Percentiles rank a stretch among this genome's conserved stretches.
phyloP scores from a whole-genome alignment of 2,329 filamentous ascomycete species.

The Phoma sp. region DNA sequence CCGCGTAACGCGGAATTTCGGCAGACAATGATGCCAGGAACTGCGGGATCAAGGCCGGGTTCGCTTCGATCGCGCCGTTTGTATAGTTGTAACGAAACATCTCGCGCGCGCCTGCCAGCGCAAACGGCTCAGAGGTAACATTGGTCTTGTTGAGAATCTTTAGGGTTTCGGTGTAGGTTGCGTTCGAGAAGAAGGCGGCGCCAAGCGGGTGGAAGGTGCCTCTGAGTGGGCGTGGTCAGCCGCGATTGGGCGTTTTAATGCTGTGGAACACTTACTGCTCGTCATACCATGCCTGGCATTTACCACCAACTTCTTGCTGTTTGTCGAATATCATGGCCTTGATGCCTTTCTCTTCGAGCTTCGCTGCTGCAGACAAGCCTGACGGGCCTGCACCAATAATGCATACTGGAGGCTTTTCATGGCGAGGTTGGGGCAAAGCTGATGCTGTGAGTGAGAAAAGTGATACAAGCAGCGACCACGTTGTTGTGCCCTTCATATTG shows the following conservation, averaged over 20 bases:
- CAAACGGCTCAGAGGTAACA: constrained; percentile 42
- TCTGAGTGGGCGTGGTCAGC: constrained; percentile 46
- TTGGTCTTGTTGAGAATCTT: constrained; percentile 45
- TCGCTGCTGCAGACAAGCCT: constrained; percentile 44
- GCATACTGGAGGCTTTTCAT: constrained; percentile 43
- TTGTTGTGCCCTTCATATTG: constrained; percentile 26
- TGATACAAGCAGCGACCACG: constrained; percentile 34
- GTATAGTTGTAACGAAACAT: constrained; percentile 47
- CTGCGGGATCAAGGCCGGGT: constrained; percentile 29
- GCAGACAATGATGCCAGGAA: constrained; percentile 35
- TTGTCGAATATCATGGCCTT: constrained; percentile 48
- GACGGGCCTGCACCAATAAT: constrained; percentile 50
- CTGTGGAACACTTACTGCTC: constrained; percentile 45
- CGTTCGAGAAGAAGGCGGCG: constrained; percentile 51
- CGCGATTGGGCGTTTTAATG: constrained; percentile 32
- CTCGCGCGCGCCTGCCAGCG: constrained; percentile 41
- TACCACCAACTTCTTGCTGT: constrained; percentile 46
- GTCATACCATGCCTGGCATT: constrained; percentile 49
- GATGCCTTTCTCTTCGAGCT: constrained; percentile 45
- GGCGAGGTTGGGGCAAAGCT: constrained; percentile 36
- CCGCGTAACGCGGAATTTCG: constrained; percentile 46
- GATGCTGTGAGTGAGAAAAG: constrained; percentile 33
- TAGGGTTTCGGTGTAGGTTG: constrained; percentile 44
- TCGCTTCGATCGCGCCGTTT: constrained; percentile 33
- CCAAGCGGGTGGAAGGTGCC: constrained; percentile 50